phyloP scores from a whole-genome alignment of 2,329 filamentous ascomycete species.

The Emmonsiellopsis sp. region DNA sequence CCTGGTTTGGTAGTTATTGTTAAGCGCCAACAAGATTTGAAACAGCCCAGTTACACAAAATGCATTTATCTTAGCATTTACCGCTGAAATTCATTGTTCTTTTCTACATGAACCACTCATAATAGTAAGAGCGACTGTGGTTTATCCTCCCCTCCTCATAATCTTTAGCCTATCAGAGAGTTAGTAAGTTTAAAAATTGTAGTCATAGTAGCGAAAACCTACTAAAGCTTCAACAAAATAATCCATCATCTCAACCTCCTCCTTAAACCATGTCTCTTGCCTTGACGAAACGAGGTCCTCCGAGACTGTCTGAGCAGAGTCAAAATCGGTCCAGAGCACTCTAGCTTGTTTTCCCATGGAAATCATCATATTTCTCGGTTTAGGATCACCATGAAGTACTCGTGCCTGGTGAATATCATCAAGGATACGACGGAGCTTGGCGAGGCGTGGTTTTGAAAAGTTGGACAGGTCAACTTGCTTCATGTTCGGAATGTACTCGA shows the following conservation, averaged over 20 bases:
- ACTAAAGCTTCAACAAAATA: background rate
- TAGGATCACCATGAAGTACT: background rate
- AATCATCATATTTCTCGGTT: background rate
- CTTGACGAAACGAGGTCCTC: background rate
- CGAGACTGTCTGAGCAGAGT: background rate
- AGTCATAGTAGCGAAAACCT: background rate
- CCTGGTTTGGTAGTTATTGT: too few relatives aligned
- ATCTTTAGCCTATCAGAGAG: background rate
- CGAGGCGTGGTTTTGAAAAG: background rate
- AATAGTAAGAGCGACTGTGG: background rate
- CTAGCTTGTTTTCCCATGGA: background rate
- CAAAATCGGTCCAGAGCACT: background rate
- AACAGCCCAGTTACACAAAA: too few relatives aligned
- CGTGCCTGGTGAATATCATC: background rate
- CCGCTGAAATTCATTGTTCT: too few relatives aligned
- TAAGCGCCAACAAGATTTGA: too few relatives aligned
- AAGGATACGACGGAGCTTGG: background rate
- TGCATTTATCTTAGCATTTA: too few relatives aligned
- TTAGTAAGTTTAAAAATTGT: background rate
- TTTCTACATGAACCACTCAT: too few relatives aligned
- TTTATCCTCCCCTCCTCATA: constrained; percentile 12
- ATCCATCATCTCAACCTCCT: background rate
- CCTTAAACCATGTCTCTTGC: background rate
- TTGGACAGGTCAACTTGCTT: background rate
- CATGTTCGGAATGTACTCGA: background rate